Evolutionary conservation across 805 yeast genomes (phyloP).

Genomic region (Tetrapisispora iriomotensis): DNA sequence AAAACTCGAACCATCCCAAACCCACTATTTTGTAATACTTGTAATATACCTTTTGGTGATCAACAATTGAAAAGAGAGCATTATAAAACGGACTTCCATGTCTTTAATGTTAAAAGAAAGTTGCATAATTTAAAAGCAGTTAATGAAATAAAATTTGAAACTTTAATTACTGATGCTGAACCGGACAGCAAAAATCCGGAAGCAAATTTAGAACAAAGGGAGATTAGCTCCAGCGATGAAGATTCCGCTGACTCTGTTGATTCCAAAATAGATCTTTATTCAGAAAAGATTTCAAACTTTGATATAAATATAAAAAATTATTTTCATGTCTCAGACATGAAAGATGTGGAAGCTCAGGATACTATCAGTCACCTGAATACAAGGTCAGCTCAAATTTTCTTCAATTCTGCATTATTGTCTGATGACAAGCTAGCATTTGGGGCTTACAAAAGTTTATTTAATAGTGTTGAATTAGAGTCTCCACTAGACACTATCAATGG

Average conservation of each 20-base stretch:
- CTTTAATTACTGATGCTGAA: slow-evolving; percentile 24
- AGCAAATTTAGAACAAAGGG: too few relatives aligned
- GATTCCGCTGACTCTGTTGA: background rate
- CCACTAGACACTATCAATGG: slow-evolving; percentile 43
- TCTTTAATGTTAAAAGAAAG: slow-evolving; percentile 48
- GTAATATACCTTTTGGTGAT: slow-evolving; percentile 15
- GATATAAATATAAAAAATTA: slow-evolving; percentile 21
- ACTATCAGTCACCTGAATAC: slow-evolving; percentile 50
- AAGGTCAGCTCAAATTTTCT: slow-evolving; percentile 57
- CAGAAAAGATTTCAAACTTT: slow-evolving; percentile 18
- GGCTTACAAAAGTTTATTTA: slow-evolving; percentile 55
- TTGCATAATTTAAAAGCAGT: slow-evolving; percentile 37
- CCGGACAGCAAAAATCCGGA: slow-evolving; percentile 49
- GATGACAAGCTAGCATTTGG: slow-evolving; percentile 43
- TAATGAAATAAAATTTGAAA: slow-evolving; percentile 49
- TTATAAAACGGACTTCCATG: slow-evolving; percentile 50
- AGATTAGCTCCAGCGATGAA: slow-evolving; percentile 14
- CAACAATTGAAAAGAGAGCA: slow-evolving; percentile 31
- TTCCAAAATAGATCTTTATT: slow-evolving; percentile 7
- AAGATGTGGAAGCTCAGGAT: slow-evolving; percentile 15
- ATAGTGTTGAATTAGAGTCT: slow-evolving; percentile 30
- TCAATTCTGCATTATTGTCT: slow-evolving; percentile 40
- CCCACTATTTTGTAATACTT: slow-evolving; percentile 16
- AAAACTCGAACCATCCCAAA: slow-evolving; percentile 8
- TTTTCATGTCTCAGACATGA: slow-evolving; percentile 12